phyloP scores from a whole-genome alignment of 2,329 filamentous ascomycete species.

The Aspergillus piperis region DNA sequence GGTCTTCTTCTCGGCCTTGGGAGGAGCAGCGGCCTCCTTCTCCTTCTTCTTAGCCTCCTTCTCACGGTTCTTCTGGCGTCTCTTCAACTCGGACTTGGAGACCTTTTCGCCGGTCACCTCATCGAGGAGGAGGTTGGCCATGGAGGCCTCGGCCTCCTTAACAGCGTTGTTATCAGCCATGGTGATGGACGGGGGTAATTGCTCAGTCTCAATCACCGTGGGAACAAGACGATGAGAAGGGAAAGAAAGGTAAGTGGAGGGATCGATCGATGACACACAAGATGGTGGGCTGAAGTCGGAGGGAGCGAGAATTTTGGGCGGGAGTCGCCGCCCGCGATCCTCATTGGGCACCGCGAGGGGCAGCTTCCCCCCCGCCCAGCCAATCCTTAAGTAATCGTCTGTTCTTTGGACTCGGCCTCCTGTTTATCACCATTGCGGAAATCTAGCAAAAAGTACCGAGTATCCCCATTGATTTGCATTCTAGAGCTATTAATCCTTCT shows the following conservation, averaged over 20 bases:
- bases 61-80: conserved; percentile 87
- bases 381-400: background rate
- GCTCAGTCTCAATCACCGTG: conserved; percentile 10
- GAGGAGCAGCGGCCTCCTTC: conserved; percentile 70
- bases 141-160: conserved; percentile 49
- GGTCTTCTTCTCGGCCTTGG: conserved; percentile 62
- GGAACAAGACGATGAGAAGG: conserved; percentile 15
- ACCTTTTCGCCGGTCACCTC: conserved; percentile 87
- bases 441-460: too few relatives aligned
- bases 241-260: conserved; percentile 8
- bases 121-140: conserved; percentile 79
- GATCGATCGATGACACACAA: conserved; percentile 9
- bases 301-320: conserved; percentile 38
- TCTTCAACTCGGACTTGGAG: conserved; percentile 90
- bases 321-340: conserved; percentile 24
- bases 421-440: too few relatives aligned
- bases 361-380: conserved; percentile 8
- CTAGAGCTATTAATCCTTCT: background rate
- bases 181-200: conserved; percentile 18
- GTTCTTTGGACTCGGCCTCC: too few relatives aligned
- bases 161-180: conserved; percentile 46
- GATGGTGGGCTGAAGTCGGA: conserved; percentile 24
- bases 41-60: conserved; percentile 85
- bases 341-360: conserved; percentile 29
- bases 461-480: background rate